Evolutionary conservation across 345 rosid species (phyloP), one percentile per base, ranked within the genome.

Genomic region (Triadica sebifera): DNA sequence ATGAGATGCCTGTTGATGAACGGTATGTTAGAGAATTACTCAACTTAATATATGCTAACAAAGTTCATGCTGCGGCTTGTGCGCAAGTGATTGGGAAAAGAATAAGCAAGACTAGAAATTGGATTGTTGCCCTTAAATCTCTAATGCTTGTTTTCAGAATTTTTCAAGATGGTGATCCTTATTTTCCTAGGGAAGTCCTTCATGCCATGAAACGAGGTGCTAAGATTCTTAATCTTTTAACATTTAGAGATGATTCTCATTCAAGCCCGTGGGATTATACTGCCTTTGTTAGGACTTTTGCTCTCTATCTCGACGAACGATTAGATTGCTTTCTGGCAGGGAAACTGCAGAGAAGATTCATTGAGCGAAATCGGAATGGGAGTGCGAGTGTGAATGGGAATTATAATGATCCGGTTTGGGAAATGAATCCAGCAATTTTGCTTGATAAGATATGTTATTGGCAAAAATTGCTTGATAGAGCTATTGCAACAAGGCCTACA

Each of bases 61-160:
- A 83, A 72, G 77, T 79, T 12, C 77, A 82, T 8, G 94, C 94
- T 2, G 87, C 84, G 2, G 58, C 89, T 25, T 90, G 96, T 71
- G 96, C 96, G 16, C 81, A 82, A 38, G 86, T 79, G 37, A 84
- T 93, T 37, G 83, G 90, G 45, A 86, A 82, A 38, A 82, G 99
- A 5, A 84, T 95, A 4, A 86, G 93, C 29, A 85, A 88, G 64
- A 95, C 99, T 0, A 68, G 86, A 37, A 93, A 83, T 15, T 95
- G 99, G 99, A 85, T 86, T 56, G 97, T 93, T 16, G 98, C 93
- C 6, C 77, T 93, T 13, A 95, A 95, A 70, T 90, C 96, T 22
- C 80, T 95, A 5, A 83, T 89, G 85, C 94, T 95, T 25, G 85
- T 95, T 67, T 91, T 89, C 22, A 71, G 87, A 29, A 82, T 93